Conservation (phyloP, 352 stramenopile genomes). For the Phytophthora cryptogea region DNA sequence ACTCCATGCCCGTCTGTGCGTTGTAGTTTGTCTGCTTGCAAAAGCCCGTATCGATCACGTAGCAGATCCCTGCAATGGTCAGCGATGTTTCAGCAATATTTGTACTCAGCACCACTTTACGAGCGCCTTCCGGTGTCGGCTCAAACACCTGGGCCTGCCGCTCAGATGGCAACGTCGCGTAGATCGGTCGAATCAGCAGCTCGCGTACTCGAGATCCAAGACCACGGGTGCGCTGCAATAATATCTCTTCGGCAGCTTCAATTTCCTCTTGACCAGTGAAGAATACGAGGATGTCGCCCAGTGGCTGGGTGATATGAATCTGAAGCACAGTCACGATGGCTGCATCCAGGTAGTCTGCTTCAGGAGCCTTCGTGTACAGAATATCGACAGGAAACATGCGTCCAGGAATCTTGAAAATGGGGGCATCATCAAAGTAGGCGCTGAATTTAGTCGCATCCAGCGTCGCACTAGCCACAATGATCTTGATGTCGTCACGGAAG, state of each 20-base stretch:
- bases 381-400: conserved; percentile 96
- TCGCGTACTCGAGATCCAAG: conserved; percentile 98
- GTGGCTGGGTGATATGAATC: conserved; percentile 98
- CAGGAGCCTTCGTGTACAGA: conserved; percentile 98
- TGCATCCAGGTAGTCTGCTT: conserved; percentile 99
- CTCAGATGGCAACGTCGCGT: conserved; percentile 97
- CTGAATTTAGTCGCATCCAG: conserved; percentile 99
- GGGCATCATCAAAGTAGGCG: conserved; percentile 98
- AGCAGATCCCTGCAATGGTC: conserved; percentile 99
- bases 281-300: conserved; percentile 99
- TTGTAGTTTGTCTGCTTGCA: conserved; percentile 99
- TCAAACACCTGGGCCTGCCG: conserved; percentile 99
- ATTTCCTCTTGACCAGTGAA: conserved; percentile 99
- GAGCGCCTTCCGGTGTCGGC: conserved; percentile 92
- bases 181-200: conserved; percentile 99
- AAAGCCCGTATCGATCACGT: conserved; percentile 99
- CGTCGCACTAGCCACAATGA: conserved; percentile 97
- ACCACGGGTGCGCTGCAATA: conserved; percentile 92
- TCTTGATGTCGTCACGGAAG: conserved; percentile 97
- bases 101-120: conserved; percentile 99
- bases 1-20: conserved; percentile 98
- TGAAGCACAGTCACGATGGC: conserved; percentile 98
- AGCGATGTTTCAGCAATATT: conserved; percentile 99
- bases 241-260: conserved; percentile 96
- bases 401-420: conserved; percentile 99